Evolutionary conservation across 495 filamentous ascomycete species (phyloP).

Genomic region (Penicillium ucsense): DNA sequence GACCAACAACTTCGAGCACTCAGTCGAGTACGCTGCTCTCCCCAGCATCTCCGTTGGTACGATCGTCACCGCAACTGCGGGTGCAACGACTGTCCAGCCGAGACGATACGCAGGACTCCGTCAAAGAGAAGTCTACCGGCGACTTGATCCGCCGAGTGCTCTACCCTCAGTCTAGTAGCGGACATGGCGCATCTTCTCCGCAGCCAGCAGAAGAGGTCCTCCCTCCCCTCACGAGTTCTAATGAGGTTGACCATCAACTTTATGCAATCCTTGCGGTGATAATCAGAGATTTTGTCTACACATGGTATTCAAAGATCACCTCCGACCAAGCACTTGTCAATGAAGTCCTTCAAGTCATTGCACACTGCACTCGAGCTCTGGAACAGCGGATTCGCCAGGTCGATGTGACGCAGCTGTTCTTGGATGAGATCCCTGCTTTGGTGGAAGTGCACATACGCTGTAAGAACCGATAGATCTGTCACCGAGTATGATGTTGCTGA

Average conservation of each 20-base stretch:
- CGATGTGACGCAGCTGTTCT: constrained; percentile 69
- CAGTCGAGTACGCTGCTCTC: constrained; percentile 26
- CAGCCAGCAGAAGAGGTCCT: constrained; percentile 67
- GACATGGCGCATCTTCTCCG: constrained; percentile 31
- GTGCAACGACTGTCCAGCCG: constrained; percentile 14
- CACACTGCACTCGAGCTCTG: constrained; percentile 76
- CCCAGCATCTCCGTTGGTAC: constrained; percentile 19
- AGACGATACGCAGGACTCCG: constrained; percentile 26
- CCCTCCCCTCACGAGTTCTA: constrained; percentile 84
- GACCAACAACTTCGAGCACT: constrained; percentile 39
- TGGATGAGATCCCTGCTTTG: constrained; percentile 83
- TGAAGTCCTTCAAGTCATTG: constrained; percentile 80
- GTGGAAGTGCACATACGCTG: constrained; percentile 72
- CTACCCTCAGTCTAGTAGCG: constrained; percentile 43
- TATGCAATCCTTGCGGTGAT: constrained; percentile 87
- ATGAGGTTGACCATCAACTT: constrained; percentile 83
- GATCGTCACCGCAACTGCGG: constrained; percentile 25
- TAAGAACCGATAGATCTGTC: constrained; percentile 32
- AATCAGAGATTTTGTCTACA: constrained; percentile 76
- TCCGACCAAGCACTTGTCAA: constrained; percentile 76
- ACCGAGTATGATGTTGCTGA: constrained; percentile 1
- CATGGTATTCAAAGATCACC: constrained; percentile 90
- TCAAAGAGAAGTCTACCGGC: constrained; percentile 46
- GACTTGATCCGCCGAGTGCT: constrained; percentile 56
- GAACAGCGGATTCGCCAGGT: constrained; percentile 75